phyloP scores from a whole-genome alignment of 768 basidiomycete genomes.

The Sistotremastrum suecicum region DNA sequence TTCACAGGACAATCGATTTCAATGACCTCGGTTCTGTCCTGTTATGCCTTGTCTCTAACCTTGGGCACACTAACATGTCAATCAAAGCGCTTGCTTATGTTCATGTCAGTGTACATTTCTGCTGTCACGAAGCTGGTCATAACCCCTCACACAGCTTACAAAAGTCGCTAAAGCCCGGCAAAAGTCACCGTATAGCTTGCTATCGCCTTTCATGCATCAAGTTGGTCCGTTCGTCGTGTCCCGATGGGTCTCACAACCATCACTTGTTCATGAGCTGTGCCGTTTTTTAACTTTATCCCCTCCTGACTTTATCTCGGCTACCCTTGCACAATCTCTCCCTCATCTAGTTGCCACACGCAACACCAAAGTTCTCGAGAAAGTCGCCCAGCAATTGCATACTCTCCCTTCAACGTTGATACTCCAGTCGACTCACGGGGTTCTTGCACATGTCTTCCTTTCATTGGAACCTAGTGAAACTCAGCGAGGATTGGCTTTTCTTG shows the following conservation, averaged over 20 bases:
- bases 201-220: slow-evolving; percentile 54
- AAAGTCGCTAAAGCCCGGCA: slow-evolving; percentile 41
- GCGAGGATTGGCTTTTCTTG: slow-evolving; percentile 46
- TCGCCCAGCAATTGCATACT: slow-evolving; percentile 38
- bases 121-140: slow-evolving; percentile 3
- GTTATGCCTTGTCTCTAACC: slow-evolving; percentile 46
- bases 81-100: slow-evolving; percentile 54
- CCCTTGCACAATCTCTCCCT: slow-evolving; percentile 53
- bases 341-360: slow-evolving; percentile 52
- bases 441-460: slow-evolving; percentile 55
- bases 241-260: slow-evolving; percentile 43
- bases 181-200: slow-evolving; percentile 49
- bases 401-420: slow-evolving; percentile 37
- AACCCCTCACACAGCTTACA: slow-evolving; percentile 31
- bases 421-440: slow-evolving; percentile 41
- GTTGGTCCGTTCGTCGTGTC: slow-evolving; percentile 53
- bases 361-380: slow-evolving; percentile 38
- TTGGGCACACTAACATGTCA: slow-evolving; percentile 54
- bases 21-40: slow-evolving; percentile 46
- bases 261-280: slow-evolving; percentile 48
- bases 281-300: slow-evolving; percentile 47
- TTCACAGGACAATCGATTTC: slow-evolving; percentile 28
- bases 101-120: slow-evolving; percentile 32
- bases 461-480: slow-evolving; percentile 39
- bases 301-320: slow-evolving; percentile 48